Conservation (phyloP, 2,329 filamentous ascomycete species). For the Curvularia sp. region DNA sequence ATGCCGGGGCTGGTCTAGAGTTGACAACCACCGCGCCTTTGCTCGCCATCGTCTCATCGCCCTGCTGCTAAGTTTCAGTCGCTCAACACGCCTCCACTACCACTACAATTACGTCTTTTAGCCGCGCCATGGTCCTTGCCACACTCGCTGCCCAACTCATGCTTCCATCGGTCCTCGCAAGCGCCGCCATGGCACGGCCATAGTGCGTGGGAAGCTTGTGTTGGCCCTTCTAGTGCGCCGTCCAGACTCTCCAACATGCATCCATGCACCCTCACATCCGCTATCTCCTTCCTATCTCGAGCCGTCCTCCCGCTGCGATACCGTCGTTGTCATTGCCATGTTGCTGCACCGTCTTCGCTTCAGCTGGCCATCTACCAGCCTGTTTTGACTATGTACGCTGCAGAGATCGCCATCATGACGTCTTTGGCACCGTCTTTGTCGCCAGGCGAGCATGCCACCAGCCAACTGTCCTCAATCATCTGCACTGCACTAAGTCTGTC, state of each 20-base stretch:
- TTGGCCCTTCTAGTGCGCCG: constrained; percentile 23
- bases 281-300: constrained; percentile 25
- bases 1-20: too few relatives aligned
- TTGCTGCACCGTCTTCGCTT: not conserved
- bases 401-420: not conserved
- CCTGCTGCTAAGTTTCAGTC: not conserved
- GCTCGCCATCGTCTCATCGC: not conserved
- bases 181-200: constrained; percentile 7
- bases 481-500: not conserved
- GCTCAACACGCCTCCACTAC: not conserved
- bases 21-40: too few relatives aligned
- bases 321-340: not conserved
- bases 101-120: too few relatives aligned
- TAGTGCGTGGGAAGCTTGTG: not conserved
- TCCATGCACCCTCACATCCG: constrained; percentile 10
- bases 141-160: not conserved
- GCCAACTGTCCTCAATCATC: not conserved
- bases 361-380: not conserved
- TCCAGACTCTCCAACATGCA: constrained; percentile 28
- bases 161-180: not conserved
- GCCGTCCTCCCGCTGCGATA: constrained; percentile 13
- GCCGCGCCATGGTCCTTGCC: not conserved
- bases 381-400: not conserved
- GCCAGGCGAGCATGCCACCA: not conserved
- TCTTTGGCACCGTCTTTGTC: not conserved